Evolutionary conservation across 2,329 filamentous ascomycete species (phyloP), one percentile per base, ranked within the genome.

Genomic region (Ilyonectria robusta): DNA sequence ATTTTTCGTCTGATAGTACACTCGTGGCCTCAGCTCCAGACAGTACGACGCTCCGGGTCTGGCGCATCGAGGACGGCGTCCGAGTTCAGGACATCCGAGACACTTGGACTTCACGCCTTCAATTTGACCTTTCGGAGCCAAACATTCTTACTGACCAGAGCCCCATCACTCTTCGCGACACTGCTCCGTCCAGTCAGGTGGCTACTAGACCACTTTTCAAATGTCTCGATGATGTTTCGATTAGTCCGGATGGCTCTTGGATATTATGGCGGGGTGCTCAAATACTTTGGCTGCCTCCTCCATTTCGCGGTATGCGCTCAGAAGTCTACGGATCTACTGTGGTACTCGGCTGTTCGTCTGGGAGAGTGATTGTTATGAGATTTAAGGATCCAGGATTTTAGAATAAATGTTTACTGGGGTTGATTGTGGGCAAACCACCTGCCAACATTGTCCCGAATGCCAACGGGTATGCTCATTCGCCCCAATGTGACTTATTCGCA

Each of bases 231-330:
- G 44, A 44, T 7, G 2, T 50, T 50, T 44, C 44, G n/a, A 59
- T 59, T 19, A 59, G 56, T 23, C 17, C n/a, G 11, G 56, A 59
- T 40, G 3, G 29, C 15, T 50, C 23, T 31, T 59, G 56, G 56
- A 40, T 59, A 8, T 17, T 21, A 3, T 59, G 56, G 56, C 23
- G 50, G 31, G 46, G 31, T 37, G 37, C 6, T 5, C 21, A 2
- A 37, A 26, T 59, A 37, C 19, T 59, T 40, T 50, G 56, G 44
- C 19, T 59, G 40, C 46, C 56, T 10, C 7, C 31, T 7, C 13
- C 21, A 6, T 50, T 50, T n/a, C 44, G 31, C 6, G 19, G 44
- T 19, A 1, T 1, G 2, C 15, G 13, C 29, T 59, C 31, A 29
- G 9, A 15, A 11, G 13, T 59, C 6, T 19, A 4, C 5, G 56